Evolutionary conservation across 352 stramenopile species (phyloP), one percentile per base, ranked within the genome.

Genomic region (Lagenidium giganteum): DNA sequence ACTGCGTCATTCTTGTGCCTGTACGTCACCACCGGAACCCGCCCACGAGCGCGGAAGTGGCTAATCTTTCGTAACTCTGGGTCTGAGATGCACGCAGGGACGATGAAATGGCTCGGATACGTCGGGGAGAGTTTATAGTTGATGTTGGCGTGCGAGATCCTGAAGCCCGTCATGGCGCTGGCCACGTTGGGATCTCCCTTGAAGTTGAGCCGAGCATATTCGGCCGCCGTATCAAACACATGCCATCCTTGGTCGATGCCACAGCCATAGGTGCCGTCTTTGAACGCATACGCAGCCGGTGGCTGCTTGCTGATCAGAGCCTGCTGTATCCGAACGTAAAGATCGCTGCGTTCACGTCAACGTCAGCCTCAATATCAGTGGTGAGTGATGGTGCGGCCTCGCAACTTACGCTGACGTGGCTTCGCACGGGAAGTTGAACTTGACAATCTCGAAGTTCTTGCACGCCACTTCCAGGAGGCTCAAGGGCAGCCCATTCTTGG

Each of bases 1-100:
- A 92, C 64, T 1, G 89, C 86, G 31, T 95, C 87, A 57, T 97
- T 96, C 5, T 67, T 61, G 57, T 93, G 81, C 4, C 83, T 72
- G 64, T 96, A 98, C 3, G 90, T 96, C 22, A 98, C 66, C 8
- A 82, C 79, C 0, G 93, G 93, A 2, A 98, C 76, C 20, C 96
- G 86, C 32, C 92, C 90, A 51, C 95, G 87, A 5, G 81, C 88
- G 42, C 96, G 83, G 52, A 98, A 99, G 35, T 76, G 58, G 23
- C 72, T 84, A 8, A 96, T 93, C 28, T 87, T 83, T 25, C 70
- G 62, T 16, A 97, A 49, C 20, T 97, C 85, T 6, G 75, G 87
- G 46, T 98, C 95, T n/a, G 90, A 88, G 5, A 98, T 68, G 0
- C 78, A 72, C 0, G 83, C 69, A 8, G 96, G 96, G 2, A 98